Conservation (phyloP, 257 asterid species). For the Solanum piurae region DNA sequence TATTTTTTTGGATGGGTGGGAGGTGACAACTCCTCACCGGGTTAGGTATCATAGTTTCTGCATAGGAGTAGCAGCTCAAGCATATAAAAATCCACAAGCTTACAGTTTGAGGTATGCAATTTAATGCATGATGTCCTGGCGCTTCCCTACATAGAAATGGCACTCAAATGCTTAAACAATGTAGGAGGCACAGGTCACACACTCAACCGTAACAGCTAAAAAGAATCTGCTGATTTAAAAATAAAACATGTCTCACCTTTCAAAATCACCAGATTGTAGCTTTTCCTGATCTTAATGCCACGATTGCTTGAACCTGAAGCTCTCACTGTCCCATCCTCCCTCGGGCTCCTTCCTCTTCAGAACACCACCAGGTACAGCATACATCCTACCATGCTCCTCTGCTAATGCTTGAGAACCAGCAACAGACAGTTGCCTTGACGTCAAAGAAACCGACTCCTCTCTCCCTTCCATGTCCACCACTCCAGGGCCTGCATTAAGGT, state of each 20-base stretch:
- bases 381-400: slow-evolving; percentile 59
- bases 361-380: slow-evolving; percentile 36
- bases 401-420: slow-evolving; percentile 47
- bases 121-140: background rate
- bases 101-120: background rate
- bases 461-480: slow-evolving; percentile 45
- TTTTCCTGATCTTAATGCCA: slow-evolving; percentile 36
- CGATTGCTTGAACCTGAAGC: slow-evolving; percentile 62
- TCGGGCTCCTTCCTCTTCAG: slow-evolving; percentile 78
- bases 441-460: slow-evolving; percentile 38
- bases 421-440: slow-evolving; percentile 47
- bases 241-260: slow-evolving; percentile 15
- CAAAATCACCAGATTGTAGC: background rate
- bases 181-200: background rate
- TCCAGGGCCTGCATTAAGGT: slow-evolving; percentile 85
- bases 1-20: background rate
- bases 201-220: background rate
- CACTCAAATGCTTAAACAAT: background rate
- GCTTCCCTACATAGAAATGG: background rate
- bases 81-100: background rate
- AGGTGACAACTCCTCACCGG: background rate
- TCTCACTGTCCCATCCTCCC: slow-evolving; percentile 62
- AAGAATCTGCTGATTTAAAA: background rate
- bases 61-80: background rate
- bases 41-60: background rate